Percentiles rank a stretch among this genome's conserved stretches.
phyloP scores from a whole-genome alignment of 768 basidiomycete species.

The Leccinum ochraceum region DNA sequence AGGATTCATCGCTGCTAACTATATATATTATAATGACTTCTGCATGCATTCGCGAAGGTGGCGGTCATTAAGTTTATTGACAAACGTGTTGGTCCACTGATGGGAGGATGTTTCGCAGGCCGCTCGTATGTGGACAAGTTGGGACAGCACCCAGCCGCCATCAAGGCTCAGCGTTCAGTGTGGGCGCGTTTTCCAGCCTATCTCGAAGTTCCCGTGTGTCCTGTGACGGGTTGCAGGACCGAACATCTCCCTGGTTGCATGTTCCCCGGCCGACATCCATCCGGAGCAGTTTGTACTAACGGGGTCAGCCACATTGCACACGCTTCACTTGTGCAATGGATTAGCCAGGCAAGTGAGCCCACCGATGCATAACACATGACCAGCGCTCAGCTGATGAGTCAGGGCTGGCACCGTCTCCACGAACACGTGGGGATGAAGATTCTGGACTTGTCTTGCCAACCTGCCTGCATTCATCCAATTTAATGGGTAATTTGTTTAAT shows the following conservation, averaged over 20 bases:
- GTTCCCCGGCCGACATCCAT: not conserved
- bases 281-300: not conserved
- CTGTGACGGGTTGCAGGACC: conserved; percentile 5
- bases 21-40: conserved; percentile 7
- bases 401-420: conserved; percentile 1
- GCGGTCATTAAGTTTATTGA: conserved; percentile 14
- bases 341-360: conserved; percentile 3
- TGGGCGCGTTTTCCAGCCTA: not conserved
- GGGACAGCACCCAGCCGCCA: not conserved
- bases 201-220: conserved; percentile 6
- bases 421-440: conserved; percentile 1
- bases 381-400: not conserved
- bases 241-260: not conserved
- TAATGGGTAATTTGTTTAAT: conserved; percentile 1
- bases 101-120: conserved; percentile 3
- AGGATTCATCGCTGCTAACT: not conserved
- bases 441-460: not conserved
- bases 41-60: conserved; percentile 9
- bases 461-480: not conserved
- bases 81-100: conserved; percentile 1
- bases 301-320: not conserved
- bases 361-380: conserved; percentile 5
- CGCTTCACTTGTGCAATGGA: not conserved
- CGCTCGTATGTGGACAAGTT: not conserved
- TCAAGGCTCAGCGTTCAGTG: not conserved